Percentiles rank a stretch among this genome's conserved stretches.
phyloP scores from a whole-genome alignment of 805 yeast species.

The Candida palmyrensis region DNA sequence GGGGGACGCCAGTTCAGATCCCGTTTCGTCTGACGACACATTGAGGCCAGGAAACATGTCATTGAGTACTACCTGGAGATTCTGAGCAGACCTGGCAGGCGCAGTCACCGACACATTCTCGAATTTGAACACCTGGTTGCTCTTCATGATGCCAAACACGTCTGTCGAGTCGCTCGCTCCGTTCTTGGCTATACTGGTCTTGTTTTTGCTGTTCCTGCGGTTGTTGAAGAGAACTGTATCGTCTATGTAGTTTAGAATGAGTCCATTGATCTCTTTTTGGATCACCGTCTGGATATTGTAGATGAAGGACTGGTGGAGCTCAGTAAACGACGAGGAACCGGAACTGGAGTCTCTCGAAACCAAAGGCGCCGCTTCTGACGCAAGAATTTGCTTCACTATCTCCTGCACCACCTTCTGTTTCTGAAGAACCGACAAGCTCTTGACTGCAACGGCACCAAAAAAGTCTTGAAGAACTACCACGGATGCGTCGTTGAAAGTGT shows the following conservation, averaged over 20 bases:
- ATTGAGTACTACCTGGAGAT: conserved; percentile 36
- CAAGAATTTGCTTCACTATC: conserved; percentile 29
- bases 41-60: conserved; percentile 70
- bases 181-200: too few species aligned
- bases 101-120: conserved; percentile 23
- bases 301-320: conserved; percentile 10
- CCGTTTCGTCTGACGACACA: conserved; percentile 11
- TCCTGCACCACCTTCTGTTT: conserved; percentile 64
- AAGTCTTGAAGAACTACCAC: conserved; percentile 61
- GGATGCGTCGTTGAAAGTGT: conserved; percentile 40
- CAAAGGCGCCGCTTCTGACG: not conserved
- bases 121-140: conserved; percentile 22
- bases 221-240: conserved; percentile 11
- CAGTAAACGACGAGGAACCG: not conserved
- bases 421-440: conserved; percentile 59
- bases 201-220: too few species aligned
- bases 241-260: conserved; percentile 30
- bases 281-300: conserved; percentile 25
- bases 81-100: conserved; percentile 21
- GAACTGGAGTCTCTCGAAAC: not conserved
- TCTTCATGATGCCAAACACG: not conserved
- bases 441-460: conserved; percentile 64
- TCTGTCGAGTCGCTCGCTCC: not conserved
- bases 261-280: conserved; percentile 25
- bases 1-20: conserved; percentile 20